A percentile compares a stretch with the other conserved stretches of the same genome.
Evolutionary conservation across 2,329 filamentous ascomycete genomes (phyloP).

Genomic region (Sarocladium oryzae): DNA sequence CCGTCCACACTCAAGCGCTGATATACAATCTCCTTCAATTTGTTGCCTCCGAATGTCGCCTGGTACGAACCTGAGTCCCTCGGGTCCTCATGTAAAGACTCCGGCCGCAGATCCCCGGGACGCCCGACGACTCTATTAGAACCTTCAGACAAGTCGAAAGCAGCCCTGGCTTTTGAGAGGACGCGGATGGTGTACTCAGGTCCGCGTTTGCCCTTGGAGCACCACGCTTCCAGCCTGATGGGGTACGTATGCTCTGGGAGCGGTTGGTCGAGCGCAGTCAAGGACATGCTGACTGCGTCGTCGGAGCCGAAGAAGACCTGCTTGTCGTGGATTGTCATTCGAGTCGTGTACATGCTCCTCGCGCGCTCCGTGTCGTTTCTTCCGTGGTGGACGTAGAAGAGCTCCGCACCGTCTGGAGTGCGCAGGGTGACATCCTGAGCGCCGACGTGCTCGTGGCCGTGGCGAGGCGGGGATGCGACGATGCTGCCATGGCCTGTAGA

Average conservation of each 20-base stretch:
- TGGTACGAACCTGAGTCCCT: slow-evolving; percentile 12
- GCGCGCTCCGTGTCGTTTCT: slow-evolving; percentile 22
- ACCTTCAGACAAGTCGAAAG: slow-evolving; percentile 19
- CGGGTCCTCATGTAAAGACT: slow-evolving; percentile 7
- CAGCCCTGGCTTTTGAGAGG: slow-evolving; percentile 14
- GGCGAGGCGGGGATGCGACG: slow-evolving; percentile 23
- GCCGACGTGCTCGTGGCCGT: slow-evolving; percentile 15
- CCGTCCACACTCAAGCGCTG: slow-evolving; percentile 8
- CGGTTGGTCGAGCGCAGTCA: slow-evolving; percentile 25
- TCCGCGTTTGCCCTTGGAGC: slow-evolving; percentile 7
- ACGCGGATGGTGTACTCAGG: slow-evolving; percentile 15
- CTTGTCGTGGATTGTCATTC: slow-evolving; percentile 21
- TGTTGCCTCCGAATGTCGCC: slow-evolving; percentile 11
- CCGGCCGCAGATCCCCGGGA: slow-evolving; percentile 13
- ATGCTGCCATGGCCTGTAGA: slow-evolving; percentile 29
- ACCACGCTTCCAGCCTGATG: slow-evolving; percentile 16
- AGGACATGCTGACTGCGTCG: slow-evolving; percentile 21
- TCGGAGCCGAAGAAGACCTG: slow-evolving; percentile 20
- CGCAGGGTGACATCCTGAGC: slow-evolving; percentile 25
- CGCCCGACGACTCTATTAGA: slow-evolving; percentile 20
- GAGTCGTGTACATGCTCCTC: slow-evolving; percentile 26
- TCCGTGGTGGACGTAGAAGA: slow-evolving; percentile 29
- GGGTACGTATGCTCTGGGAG: slow-evolving; percentile 25
- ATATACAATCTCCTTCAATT: slow-evolving; percentile 16
- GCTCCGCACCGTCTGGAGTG: slow-evolving; percentile 23